Base-by-base conservation (phyloP, 495 filamentous ascomycete species). In the Penicillium riverlandense region DNA sequence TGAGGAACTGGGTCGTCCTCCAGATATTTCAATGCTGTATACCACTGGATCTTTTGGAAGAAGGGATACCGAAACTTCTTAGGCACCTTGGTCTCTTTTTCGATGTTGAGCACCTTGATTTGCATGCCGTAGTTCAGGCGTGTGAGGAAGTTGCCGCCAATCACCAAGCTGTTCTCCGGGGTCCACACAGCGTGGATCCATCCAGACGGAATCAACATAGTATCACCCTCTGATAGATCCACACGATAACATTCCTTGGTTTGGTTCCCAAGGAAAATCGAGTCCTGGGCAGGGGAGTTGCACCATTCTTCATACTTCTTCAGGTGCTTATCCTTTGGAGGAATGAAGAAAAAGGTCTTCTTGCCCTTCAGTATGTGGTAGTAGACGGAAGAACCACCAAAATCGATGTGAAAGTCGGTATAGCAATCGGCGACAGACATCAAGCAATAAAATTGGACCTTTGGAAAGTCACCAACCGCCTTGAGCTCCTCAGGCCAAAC, bases 141-240 rank as follows among this genome's bases (percentile, higher is more conserved):
- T 1, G 85, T 88, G 29, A 88, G 65, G 49, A 87, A 88, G 57
- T 88, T 88, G 16, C 84, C 84, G 15, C 84, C 84, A 44, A 88
- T 86, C 12, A 88, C 84, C 37, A 88, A 56, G 51, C 82, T 87
- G 54, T 86, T 80, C 48, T 83, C 75, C 2, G 84, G 84, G 11
- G 84, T 88, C 81, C 85, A 88, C 7, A 88, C 84, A 11, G 84
- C 84, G 55, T 88, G 84, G 41, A 88, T 88, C 84, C 84, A 88
- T 9, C 84, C 84, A 10, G 84, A 84, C 6, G 84, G 84, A 44
- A 88, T 88, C 33, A 88, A 63, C 79, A 88, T 85, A 4, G 84
- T 88, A 54, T 88, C 84, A 8, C 84, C 84, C 50, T 83, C 80
- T 12, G 69, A 74, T 7, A 88, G 77, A 49, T 86, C 83, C 35